Conservation (phyloP, 2,329 filamentous ascomycete species). For the Rutstroemia sp. region DNA sequence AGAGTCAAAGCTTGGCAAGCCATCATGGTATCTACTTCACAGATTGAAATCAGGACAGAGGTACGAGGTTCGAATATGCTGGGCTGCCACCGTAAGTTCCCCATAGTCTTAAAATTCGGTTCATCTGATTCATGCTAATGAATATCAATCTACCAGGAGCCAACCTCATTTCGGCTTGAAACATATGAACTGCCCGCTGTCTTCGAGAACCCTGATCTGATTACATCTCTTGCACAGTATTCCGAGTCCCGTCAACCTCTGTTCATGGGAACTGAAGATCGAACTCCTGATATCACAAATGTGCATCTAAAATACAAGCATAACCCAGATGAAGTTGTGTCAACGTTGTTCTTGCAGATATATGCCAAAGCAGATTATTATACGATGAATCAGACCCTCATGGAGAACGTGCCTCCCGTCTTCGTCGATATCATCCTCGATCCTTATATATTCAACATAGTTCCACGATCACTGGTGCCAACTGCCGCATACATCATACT, state of each 20-base stretch:
- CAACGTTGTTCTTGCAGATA: conserved; percentile 50
- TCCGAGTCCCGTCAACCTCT: conserved; percentile 41
- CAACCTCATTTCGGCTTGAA: conserved; percentile 68
- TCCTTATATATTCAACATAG: conserved; percentile 70
- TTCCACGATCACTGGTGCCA: conserved; percentile 70
- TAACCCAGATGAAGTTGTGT: conserved; percentile 14
- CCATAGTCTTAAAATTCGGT: neutral
- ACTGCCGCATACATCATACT: conserved; percentile 61
- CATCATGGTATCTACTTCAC: conserved; percentile 75
- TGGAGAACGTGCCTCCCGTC: conserved; percentile 67
- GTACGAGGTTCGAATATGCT: conserved; percentile 90
- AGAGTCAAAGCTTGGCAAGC: conserved; percentile 44
- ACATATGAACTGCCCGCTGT: conserved; percentile 55
- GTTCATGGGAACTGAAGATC: conserved; percentile 12
- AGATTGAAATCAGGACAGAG: conserved; percentile 61
- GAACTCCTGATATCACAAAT: conserved; percentile 10
- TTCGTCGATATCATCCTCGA: conserved; percentile 79
- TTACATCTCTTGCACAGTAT: conserved; percentile 58
- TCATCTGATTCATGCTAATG: conserved; percentile 2
- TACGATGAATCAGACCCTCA: conserved; percentile 64
- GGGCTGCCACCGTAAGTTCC: conserved; percentile 75
- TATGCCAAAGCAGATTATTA: conserved; percentile 79
- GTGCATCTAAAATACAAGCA: conserved; percentile 3
- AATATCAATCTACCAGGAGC: conserved; percentile 56
- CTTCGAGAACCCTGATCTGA: conserved; percentile 53